phyloP scores from a whole-genome alignment of 2,329 filamentous ascomycete genomes.

The Aspergillus costaricaensis region DNA sequence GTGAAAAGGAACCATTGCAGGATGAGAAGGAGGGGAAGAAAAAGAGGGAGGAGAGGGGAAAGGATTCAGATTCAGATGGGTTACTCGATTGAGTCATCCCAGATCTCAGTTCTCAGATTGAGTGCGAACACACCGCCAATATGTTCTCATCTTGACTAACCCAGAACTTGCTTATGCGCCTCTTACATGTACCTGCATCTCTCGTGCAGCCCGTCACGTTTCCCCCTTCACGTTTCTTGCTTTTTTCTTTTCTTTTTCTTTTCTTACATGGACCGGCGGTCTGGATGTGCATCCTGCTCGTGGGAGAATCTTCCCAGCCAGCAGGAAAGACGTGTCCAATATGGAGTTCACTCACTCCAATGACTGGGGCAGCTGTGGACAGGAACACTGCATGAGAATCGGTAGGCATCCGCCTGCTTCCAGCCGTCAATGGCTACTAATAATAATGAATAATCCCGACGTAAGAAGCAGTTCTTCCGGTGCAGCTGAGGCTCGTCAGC shows the following conservation, averaged over 20 bases:
- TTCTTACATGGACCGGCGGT: neutral
- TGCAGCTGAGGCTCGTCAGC: slow-evolving; percentile 1
- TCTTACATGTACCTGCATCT: neutral
- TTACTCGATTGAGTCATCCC: neutral
- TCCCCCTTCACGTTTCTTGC: neutral
- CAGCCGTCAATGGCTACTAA: neutral
- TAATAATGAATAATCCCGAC: neutral
- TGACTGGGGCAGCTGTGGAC: neutral
- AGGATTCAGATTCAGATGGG: neutral
- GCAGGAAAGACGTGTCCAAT: neutral
- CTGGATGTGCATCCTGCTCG: neutral
- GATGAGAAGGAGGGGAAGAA: neutral
- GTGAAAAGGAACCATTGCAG: slow-evolving; percentile 1
- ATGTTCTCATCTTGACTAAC: neutral
- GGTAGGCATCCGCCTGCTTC: neutral
- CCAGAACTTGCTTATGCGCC: neutral
- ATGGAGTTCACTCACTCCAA: too few relatives aligned
- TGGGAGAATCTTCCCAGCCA: neutral
- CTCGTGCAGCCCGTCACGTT: slow-evolving; percentile 3
- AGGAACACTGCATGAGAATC: neutral
- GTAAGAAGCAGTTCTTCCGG: neutral
- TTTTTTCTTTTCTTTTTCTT: too few relatives aligned
- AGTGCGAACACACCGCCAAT: neutral
- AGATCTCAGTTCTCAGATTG: neutral
- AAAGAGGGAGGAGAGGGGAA: neutral